These are phyloP conservation scores for Isoetes taiwanensis DNA, from an alignment of 75 land plant genomes.

Conservation along the genomic window DNA sequence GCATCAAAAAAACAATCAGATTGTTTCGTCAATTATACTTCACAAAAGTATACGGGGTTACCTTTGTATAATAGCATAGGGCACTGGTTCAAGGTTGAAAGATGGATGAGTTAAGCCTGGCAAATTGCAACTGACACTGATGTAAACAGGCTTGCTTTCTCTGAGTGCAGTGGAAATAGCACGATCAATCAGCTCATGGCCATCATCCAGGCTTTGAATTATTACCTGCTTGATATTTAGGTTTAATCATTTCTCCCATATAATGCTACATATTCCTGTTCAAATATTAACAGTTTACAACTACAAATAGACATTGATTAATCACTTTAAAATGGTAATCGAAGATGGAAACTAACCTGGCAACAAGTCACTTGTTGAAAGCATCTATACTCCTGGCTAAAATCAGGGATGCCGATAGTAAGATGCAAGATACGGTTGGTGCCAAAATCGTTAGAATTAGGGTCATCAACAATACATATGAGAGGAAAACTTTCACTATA, in stretches of 20 bases:
- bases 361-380: not conserved
- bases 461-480: not conserved
- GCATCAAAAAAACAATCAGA: too few relatives aligned
- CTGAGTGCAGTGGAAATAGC: not conserved
- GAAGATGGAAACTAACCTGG: not conserved
- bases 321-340: not conserved
- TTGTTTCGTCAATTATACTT: too few relatives aligned
- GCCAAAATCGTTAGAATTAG: conserved; percentile 1
- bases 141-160: conserved; percentile 3
- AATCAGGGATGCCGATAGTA: conserved; percentile 1
- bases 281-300: not conserved
- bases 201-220: not conserved
- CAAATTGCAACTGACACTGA: not conserved
- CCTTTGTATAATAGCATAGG: not conserved
- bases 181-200: not conserved
- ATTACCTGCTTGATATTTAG: not conserved
- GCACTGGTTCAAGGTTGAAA: not conserved
- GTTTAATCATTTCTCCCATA: not conserved
- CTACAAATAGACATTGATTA: not conserved
- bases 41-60: too few relatives aligned
- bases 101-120: not conserved
- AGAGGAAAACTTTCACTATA: not conserved
- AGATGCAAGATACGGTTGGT: not conserved
- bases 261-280: not conserved
- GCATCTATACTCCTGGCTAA: not conserved